These are phyloP conservation scores for Epichloe gansuensis DNA, from an alignment of 2,329 filamentous ascomycete species.

Conservation along the genomic window DNA sequence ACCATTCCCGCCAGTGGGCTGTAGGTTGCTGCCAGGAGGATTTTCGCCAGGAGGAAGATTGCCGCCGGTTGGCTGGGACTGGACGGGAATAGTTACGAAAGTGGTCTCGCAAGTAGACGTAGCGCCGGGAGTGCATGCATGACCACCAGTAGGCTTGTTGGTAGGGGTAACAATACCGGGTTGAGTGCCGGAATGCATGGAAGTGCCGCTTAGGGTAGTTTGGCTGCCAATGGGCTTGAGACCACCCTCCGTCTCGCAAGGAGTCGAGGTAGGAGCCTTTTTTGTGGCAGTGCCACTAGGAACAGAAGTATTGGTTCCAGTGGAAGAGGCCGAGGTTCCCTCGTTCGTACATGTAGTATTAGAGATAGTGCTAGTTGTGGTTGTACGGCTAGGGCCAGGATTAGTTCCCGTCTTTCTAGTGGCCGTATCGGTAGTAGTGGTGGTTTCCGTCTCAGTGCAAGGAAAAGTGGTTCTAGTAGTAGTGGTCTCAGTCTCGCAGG, in stretches of 20 bases:
- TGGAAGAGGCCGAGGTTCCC: too few species aligned
- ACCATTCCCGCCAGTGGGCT: neutral
- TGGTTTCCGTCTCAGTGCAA: neutral
- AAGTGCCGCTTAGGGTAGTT: neutral
- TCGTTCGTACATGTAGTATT: too few species aligned
- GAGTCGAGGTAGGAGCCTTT: neutral
- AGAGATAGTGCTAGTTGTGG: neutral
- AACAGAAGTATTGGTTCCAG: neutral
- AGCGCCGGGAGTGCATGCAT: neutral
- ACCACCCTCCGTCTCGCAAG: neutral
- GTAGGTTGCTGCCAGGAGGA: neutral
- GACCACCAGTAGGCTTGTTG: neutral
- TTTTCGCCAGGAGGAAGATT: neutral
- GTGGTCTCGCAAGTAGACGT: neutral
- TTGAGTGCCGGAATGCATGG: neutral
- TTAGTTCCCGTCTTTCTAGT: too few species aligned
- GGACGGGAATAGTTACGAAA: conserved; percentile 1
- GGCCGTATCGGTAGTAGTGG: neutral
- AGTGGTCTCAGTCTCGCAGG: neutral
- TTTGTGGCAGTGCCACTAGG: neutral
- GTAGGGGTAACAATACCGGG: neutral
- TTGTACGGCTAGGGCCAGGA: neutral
- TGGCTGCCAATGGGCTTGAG: neutral
- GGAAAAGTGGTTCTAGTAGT: neutral
- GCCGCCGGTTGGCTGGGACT: conserved; percentile 1